These are phyloP conservation scores for Wickerhamiella galacta DNA, from an alignment of 805 yeast genomes.

Conservation along the genomic window DNA sequence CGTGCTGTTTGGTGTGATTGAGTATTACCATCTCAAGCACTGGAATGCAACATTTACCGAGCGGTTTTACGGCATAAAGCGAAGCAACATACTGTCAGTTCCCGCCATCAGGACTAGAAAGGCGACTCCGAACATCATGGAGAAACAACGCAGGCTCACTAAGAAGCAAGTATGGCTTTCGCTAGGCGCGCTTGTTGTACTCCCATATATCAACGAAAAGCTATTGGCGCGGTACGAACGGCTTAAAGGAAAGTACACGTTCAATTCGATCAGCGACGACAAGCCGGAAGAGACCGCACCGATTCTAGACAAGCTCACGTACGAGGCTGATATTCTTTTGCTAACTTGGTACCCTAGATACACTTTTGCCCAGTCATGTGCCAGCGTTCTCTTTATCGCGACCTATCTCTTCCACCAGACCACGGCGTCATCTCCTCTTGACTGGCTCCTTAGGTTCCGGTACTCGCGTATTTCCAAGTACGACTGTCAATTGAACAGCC, in stretches of 20 bases:
- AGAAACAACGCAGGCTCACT: conserved; percentile 36
- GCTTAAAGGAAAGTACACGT: conserved; percentile 40
- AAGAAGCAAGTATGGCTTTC: conserved; percentile 36
- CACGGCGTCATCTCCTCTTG: conserved; percentile 46
- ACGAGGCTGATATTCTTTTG: conserved; percentile 24
- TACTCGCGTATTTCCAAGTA: conserved; percentile 38
- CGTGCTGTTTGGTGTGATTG: conserved; percentile 43
- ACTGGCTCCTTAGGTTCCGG: conserved; percentile 42
- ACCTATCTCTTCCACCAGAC: conserved; percentile 49
- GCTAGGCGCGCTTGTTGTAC: conserved; percentile 36
- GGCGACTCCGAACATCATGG: conserved; percentile 26
- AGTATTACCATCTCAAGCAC: conserved; percentile 46
- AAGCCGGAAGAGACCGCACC: conserved; percentile 12
- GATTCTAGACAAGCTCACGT: conserved; percentile 15
- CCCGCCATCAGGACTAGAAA: conserved; percentile 16
- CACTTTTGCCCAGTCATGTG: conserved; percentile 29
- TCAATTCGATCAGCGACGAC: conserved; percentile 28
- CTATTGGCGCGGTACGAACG: conserved; percentile 46
- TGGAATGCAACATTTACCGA: conserved; percentile 86
- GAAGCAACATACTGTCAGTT: conserved; percentile 26
- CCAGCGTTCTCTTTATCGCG: conserved; percentile 42
- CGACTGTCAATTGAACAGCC: conserved; percentile 12
- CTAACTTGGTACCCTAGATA: conserved; percentile 46
- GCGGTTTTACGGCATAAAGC: conserved; percentile 76
- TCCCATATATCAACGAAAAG: conserved; percentile 56